Evolutionary conservation across 768 basidiomycete species (phyloP).

Genomic region (Hortiboletus campestris): DNA sequence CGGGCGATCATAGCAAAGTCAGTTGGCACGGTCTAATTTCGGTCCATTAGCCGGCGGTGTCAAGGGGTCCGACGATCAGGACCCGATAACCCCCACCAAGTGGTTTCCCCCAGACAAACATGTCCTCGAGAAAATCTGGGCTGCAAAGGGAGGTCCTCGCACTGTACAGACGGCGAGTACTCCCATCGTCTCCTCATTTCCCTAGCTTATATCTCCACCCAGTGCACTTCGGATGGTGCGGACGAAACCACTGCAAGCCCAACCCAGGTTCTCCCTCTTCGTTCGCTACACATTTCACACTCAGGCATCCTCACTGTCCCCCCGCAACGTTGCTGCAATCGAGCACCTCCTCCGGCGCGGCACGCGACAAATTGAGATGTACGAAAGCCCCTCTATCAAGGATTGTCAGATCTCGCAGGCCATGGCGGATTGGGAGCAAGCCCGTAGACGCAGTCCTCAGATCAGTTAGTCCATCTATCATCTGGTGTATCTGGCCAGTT

Average conservation of each 20-base stretch:
- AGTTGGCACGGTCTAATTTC: not conserved
- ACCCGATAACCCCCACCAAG: conserved; percentile 1
- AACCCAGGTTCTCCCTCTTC: conserved; percentile 63
- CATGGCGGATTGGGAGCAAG: conserved; percentile 65
- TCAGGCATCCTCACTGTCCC: conserved; percentile 58
- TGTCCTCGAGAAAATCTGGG: conserved; percentile 42
- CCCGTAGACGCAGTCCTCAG: conserved; percentile 11
- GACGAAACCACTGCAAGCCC: conserved; percentile 59
- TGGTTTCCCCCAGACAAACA: too few relatives aligned
- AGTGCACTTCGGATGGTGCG: conserved; percentile 77
- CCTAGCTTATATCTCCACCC: conserved; percentile 8
- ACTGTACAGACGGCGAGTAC: conserved; percentile 53
- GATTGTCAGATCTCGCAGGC: conserved; percentile 73
- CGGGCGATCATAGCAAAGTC: conserved; percentile 18
- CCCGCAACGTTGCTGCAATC: conserved; percentile 64
- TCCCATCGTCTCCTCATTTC: not conserved
- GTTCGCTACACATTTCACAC: conserved; percentile 68
- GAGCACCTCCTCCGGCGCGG: conserved; percentile 78
- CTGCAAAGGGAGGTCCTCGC: conserved; percentile 52
- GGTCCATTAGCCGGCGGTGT: conserved; percentile 22
- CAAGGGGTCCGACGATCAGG: conserved; percentile 13
- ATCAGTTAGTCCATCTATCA: conserved; percentile 7
- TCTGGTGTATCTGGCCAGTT: not conserved
- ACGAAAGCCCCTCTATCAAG: conserved; percentile 62
- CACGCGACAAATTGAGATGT: conserved; percentile 63